These are phyloP conservation scores for Perkinsus marinus DNA, from an alignment of 169 alveolate genomes.

Conservation along the genomic window DNA sequence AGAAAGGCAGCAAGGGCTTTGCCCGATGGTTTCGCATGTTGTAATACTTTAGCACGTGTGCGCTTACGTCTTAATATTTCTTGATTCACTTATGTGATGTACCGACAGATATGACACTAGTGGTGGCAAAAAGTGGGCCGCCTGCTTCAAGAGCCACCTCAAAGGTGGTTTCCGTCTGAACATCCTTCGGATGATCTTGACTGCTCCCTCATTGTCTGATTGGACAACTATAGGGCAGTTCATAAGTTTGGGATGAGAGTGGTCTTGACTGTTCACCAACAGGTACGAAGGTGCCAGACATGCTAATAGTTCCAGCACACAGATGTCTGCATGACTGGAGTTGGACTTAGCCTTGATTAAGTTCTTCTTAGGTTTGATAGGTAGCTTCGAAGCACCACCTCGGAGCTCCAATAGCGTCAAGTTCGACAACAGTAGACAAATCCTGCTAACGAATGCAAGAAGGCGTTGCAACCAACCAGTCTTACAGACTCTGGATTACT, in stretches of 20 bases:
- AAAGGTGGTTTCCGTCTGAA: not conserved
- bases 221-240: not conserved
- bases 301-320: not conserved
- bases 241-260: no score
- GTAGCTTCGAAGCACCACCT: no score
- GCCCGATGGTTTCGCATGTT: not conserved
- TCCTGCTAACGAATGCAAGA: no score
- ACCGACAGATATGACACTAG: not conserved
- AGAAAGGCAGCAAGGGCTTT: not conserved
- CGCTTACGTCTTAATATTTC: not conserved
- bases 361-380: no score
- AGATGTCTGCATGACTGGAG: no score
- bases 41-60: not conserved
- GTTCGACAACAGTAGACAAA: no score
- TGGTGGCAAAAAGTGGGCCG: not conserved
- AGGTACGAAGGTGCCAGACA: not conserved
- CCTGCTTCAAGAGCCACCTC: not conserved
- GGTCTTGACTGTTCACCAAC: no score
- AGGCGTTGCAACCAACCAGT: no score
- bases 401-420: no score
- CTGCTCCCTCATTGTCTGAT: not conserved
- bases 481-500: no score
- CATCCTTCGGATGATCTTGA: not conserved
- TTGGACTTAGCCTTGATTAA: no score
- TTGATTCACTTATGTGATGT: not conserved